Percentiles rank a stretch among this genome's conserved stretches.
These are phyloP conservation scores for Fusarium buxicola DNA, from an alignment of 2,329 filamentous ascomycete genomes.

Conservation along the genomic window DNA sequence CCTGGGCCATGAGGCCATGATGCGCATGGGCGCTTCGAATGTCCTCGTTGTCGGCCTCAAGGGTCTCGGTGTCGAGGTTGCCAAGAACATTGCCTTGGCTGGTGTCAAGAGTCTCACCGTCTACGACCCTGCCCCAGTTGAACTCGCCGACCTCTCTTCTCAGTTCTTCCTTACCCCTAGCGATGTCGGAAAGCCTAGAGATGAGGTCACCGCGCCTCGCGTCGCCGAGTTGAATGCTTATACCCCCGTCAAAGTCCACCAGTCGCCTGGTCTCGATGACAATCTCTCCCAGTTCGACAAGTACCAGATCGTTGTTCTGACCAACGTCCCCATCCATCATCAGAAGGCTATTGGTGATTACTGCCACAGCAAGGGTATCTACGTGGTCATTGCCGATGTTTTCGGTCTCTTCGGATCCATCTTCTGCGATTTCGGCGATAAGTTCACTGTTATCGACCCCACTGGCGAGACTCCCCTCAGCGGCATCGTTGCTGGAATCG, in stretches of 20 bases:
- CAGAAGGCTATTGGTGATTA: conserved; percentile 91
- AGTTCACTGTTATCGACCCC: conserved; percentile 89
- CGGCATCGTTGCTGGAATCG: conserved; percentile 91
- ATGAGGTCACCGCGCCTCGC: conserved; percentile 85
- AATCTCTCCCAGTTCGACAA: conserved; percentile 86
- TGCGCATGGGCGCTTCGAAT: conserved; percentile 97
- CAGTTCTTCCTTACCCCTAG: conserved; percentile 94
- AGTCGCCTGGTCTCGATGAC: conserved; percentile 72
- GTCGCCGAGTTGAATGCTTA: conserved; percentile 97
- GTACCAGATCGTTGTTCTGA: conserved; percentile 94
- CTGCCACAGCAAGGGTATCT: conserved; percentile 94
- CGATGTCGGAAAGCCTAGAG: conserved; percentile 93
- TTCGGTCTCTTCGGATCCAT: conserved; percentile 95
- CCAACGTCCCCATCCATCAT: conserved; percentile 81
- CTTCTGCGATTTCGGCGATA: conserved; percentile 96
- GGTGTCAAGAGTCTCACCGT: conserved; percentile 97
- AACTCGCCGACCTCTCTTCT: conserved; percentile 90
- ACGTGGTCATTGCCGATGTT: conserved; percentile 86
- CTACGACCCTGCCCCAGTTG: conserved; percentile 86
- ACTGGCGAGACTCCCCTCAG: conserved; percentile 89
- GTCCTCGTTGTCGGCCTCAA: conserved; percentile 92
- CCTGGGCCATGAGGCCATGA: conserved; percentile 87
- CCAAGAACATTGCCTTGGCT: conserved; percentile 97
- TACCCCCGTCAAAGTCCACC: conserved; percentile 86
- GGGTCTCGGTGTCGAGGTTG: conserved; percentile 96